Evolutionary conservation across 805 yeast species (phyloP).

Genomic region (Huiozyma sinensis): DNA sequence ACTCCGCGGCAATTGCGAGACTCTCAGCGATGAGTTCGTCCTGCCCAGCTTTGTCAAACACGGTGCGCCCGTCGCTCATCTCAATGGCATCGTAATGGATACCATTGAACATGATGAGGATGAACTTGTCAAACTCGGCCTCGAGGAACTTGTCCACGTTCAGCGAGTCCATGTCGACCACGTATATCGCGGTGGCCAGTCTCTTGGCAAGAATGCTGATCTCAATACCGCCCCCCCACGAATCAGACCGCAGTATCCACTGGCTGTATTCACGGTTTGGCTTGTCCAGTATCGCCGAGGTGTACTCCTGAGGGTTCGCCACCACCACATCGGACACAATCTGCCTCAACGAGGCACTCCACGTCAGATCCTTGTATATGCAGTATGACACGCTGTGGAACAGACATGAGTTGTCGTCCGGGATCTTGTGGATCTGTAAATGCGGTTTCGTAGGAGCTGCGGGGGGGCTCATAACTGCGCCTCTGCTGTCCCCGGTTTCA

Average conservation of each 20-base stretch:
- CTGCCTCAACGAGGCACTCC: conserved; percentile 40
- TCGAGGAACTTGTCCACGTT: conserved; percentile 45
- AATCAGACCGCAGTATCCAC: conserved; percentile 50
- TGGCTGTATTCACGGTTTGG: conserved; percentile 37
- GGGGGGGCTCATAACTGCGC: neutral
- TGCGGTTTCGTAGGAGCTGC: neutral
- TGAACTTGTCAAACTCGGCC: conserved; percentile 32
- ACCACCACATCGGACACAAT: conserved; percentile 40
- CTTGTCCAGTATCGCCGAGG: conserved; percentile 43
- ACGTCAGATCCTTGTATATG: conserved; percentile 32
- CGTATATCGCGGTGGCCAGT: conserved; percentile 41
- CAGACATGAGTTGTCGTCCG: conserved; percentile 72
- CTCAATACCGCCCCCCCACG: conserved; percentile 85
- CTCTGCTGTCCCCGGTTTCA: neutral
- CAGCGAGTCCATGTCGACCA: conserved; percentile 56
- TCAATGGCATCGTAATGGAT: conserved; percentile 62
- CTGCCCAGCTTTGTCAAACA: conserved; percentile 30
- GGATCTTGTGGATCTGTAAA: conserved; percentile 45
- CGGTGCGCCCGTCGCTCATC: conserved; percentile 29
- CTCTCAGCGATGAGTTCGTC: neutral
- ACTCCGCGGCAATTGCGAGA: conserved; percentile 30
- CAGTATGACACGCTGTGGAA: conserved; percentile 56
- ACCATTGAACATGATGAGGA: conserved; percentile 55
- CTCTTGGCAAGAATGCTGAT: conserved; percentile 47
- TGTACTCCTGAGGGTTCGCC: conserved; percentile 36